Evolutionary conservation across 495 filamentous ascomycete species (phyloP), one percentile per base, ranked within the genome.

Genomic region (Staphylotrichum tortipilum): DNA sequence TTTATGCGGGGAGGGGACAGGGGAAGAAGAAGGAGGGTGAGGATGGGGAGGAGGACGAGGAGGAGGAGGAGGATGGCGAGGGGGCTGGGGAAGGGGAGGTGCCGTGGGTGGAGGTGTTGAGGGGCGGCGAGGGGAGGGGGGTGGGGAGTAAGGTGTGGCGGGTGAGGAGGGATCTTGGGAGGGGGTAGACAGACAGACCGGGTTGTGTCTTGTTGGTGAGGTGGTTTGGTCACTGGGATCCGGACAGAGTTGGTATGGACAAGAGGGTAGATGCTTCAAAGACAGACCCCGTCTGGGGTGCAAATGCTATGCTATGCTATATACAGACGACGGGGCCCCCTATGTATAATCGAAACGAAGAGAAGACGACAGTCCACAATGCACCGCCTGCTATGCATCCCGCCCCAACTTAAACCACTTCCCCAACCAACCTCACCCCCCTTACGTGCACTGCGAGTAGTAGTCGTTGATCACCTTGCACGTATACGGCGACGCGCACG

Each of bases 81-180:
- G 15, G 52, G 55, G 24, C 31, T 41, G 29, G 29, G 29, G 15
- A 43, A 22, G 31, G 19, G 31, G 50, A 65, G 36, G 65, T 69
- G 7, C 76, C 77, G 21, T 80, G 77, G 77, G 64, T 78, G 19
- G 72, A 80, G 47, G 65, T 65, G 44, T 48, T 77, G n/a, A 54
- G 70, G 42, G 71, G 70, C 15, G 70, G 68, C 22, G 65, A 75
- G 58, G 71, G 68, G 46, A 62, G 75, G 56, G 66, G 69, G 18
- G 66, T 70, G 9, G 76, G 77, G 9, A 68, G 70, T 14, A 63
- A 69, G 39, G 75, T 77, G 19, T 80, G 76, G 77, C 64, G 76
- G 51, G 75, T 78, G 12, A 68, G 77, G 47, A 69, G 77, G 56
- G 76, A 80, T 58, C 49, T 80, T 9, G 76, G 76, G 10, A 62